These are phyloP conservation scores for Nicotiana obtusifolia DNA, from an alignment of 257 asterid species.

Conservation along the genomic window DNA sequence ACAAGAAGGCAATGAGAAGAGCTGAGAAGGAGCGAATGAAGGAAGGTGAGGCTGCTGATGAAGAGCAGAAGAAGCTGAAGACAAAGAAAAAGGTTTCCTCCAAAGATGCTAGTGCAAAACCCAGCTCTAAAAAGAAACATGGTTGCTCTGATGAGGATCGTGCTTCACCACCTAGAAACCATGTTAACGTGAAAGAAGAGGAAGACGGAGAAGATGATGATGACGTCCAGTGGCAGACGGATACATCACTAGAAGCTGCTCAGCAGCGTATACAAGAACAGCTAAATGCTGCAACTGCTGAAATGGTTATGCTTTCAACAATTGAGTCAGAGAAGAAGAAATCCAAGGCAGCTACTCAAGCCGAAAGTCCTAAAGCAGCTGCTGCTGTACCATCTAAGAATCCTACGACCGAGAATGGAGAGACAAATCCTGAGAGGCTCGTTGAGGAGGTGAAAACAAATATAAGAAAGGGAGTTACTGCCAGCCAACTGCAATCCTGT, in stretches of 20 bases:
- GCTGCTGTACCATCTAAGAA: neutral
- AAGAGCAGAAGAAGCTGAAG: slow-evolving; percentile 19
- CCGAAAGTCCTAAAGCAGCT: slow-evolving; percentile 16
- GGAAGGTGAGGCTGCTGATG: slow-evolving; percentile 27
- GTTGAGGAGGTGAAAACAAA: slow-evolving; percentile 24
- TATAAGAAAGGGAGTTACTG: slow-evolving; percentile 20
- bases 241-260: slow-evolving; percentile 21
- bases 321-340: slow-evolving; percentile 15
- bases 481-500: slow-evolving; percentile 21
- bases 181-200: slow-evolving; percentile 1
- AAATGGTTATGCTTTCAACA: slow-evolving; percentile 24
- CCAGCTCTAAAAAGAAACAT: slow-evolving; percentile 15
- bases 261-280: slow-evolving; percentile 21
- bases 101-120: slow-evolving; percentile 5
- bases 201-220: slow-evolving; percentile 8
- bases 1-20: slow-evolving; percentile 26
- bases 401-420: slow-evolving; percentile 20
- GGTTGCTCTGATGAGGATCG: slow-evolving; percentile 10
- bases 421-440: slow-evolving; percentile 11
- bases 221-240: slow-evolving; percentile 21
- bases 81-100: slow-evolving; percentile 16
- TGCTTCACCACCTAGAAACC: slow-evolving; percentile 8
- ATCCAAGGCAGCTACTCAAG: slow-evolving; percentile 16
- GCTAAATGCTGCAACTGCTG: slow-evolving; percentile 20
- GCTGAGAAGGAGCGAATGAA: slow-evolving; percentile 27